These are phyloP conservation scores for Tolypocladium ophioglossoides DNA, from an alignment of 2,329 filamentous ascomycete genomes.

Conservation along the genomic window DNA sequence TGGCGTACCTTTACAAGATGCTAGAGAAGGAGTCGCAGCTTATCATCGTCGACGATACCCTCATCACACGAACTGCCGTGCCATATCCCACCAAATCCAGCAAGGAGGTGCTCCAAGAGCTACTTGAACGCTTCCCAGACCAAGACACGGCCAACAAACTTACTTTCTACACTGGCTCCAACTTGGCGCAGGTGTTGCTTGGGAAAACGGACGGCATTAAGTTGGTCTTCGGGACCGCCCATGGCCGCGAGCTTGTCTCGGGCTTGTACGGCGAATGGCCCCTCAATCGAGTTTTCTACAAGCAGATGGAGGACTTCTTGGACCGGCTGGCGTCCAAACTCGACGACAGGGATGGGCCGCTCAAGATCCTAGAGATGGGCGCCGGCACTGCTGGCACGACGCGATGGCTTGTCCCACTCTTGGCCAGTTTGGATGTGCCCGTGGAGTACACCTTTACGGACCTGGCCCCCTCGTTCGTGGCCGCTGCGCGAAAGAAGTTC, in stretches of 20 bases:
- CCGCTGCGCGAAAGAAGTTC: constrained; percentile 3
- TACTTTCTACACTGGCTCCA: constrained; percentile 13
- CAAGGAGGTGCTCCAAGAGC: constrained; percentile 1
- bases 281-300: constrained; percentile 20
- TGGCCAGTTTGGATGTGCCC: constrained; percentile 18
- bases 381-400: constrained; percentile 23
- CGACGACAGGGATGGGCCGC: not conserved
- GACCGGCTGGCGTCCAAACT: constrained; percentile 1
- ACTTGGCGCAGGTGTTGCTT: constrained; percentile 16
- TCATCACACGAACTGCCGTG: constrained; percentile 4
- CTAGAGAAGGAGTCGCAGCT: constrained; percentile 2
- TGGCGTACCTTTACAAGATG: constrained; percentile 2
- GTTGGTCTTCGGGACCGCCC: constrained; percentile 25
- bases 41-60: constrained; percentile 1
- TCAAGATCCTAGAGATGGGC: constrained; percentile 12
- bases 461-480: constrained; percentile 13
- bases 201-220: constrained; percentile 25
- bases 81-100: not conserved
- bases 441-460: constrained; percentile 31
- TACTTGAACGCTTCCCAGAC: constrained; percentile 1
- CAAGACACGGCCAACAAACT: constrained; percentile 6
- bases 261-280: constrained; percentile 24
- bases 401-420: constrained; percentile 12
- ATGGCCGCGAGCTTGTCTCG: constrained; percentile 23
- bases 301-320: constrained; percentile 23